Evolutionary conservation across 2,329 filamentous ascomycete genomes (phyloP), one percentile per base, ranked within the genome.

Genomic region (Claviceps lovelessii): DNA sequence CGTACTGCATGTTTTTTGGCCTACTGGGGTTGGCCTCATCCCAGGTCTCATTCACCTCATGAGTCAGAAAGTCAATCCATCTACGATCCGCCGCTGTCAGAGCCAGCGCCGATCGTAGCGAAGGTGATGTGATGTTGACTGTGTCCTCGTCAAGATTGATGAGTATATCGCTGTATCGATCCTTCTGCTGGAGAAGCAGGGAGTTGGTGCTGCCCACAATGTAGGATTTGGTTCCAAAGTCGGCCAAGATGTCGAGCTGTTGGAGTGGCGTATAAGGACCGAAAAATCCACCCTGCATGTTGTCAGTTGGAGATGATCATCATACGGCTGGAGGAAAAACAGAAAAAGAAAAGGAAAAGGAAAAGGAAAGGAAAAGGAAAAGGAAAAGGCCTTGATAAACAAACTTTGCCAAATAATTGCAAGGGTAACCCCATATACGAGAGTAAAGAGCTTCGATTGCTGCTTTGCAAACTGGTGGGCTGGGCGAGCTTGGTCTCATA

Each of bases 121-220:
- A 87, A 1, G 85, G 73, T 0, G 90, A 95, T 0, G 86, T 86
- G 59, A 96, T 88, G 63, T 82, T 91, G 61, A 97, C 83, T 2
- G 81, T 86, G 60, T 86, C 81, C 59, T 96, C 90, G 67, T 98
- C 93, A 23, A 98, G 83, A 66, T 98, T 96, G 66, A 98, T 90
- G 57, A 98, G 77, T 41, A 97, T 89, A 65, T 98, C 93, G 68
- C 90, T 95, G 68, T 98, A 97, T 48, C 90, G 83, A 66, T 98
- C 91, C 68, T 84, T 94, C 67, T 98, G 93, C 64, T 96, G 90
- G 11, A 98, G 74, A 39, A 98, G 77, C 29, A 98, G 76, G 6
- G 90, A 95, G 68, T 98, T 98, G 42, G 93, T 98, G 61, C 90
- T 96, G 59, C 93, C 93, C 55, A 98, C 90, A 54, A 98, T 86